These are phyloP conservation scores for Colletotrichum horii DNA, from an alignment of 2,329 filamentous ascomycete species.

Conservation along the genomic window DNA sequence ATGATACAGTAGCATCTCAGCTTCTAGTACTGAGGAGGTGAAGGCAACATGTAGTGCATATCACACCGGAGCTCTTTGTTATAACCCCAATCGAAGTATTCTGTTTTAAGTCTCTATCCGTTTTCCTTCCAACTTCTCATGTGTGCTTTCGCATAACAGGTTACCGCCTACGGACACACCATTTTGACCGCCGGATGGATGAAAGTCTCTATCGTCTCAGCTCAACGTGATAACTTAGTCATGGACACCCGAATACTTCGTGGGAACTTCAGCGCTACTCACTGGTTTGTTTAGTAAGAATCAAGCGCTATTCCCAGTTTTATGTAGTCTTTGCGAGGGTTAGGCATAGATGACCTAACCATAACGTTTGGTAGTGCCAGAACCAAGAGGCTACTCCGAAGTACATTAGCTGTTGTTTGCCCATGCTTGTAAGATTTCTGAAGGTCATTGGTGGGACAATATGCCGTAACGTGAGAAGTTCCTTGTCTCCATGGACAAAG, in stretches of 20 bases:
- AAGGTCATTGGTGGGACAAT: neutral
- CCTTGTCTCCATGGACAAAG: neutral
- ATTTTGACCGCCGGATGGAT: no score
- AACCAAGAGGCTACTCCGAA: neutral
- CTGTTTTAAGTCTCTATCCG: no score
- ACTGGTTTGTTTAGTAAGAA: neutral
- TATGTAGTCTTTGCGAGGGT: neutral
- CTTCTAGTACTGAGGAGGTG: neutral
- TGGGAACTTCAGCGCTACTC: neutral
- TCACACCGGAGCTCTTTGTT: neutral
- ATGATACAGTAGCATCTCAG: neutral
- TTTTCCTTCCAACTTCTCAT: no score
- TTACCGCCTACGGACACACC: no score
- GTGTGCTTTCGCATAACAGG: no score
- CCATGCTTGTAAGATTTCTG: neutral
- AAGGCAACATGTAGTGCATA: neutral
- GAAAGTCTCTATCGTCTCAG: neutral
- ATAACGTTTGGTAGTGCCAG: neutral
- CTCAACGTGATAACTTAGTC: neutral
- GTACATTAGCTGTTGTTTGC: neutral
- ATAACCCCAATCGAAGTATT: neutral
- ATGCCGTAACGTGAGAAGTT: neutral
- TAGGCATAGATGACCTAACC: neutral
- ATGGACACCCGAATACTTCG: rapidly evolving
- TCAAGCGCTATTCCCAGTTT: neutral